Evolutionary conservation across 208 protist species (phyloP).

Genomic region (Leishmania tropica): DNA sequence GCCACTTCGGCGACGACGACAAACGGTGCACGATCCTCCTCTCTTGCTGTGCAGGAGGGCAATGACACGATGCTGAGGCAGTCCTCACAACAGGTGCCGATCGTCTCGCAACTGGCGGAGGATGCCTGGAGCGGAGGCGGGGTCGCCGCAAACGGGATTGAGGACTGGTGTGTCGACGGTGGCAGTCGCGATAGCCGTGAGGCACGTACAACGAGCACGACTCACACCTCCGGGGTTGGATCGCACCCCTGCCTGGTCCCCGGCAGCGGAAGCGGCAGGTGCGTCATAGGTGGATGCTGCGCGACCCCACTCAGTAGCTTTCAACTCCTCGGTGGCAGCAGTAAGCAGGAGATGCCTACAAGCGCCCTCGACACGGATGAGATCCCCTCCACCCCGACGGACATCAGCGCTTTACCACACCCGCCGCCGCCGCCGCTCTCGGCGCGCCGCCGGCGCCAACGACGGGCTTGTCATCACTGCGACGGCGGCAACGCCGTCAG

Average conservation of each 20-base stretch:
- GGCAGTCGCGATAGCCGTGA: conserved; percentile 2
- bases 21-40: neutral
- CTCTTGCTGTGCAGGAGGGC: neutral
- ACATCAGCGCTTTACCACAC: conserved; percentile 7
- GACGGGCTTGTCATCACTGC: neutral
- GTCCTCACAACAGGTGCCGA: neutral
- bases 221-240: neutral
- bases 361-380: conserved; percentile 13
- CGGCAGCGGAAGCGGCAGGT: neutral
- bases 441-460: neutral
- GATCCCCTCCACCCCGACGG: conserved; percentile 23
- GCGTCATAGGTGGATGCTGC: neutral
- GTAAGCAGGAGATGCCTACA: conserved; percentile 10
- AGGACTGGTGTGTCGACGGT: conserved; percentile 11
- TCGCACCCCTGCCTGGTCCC: neutral
- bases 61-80: neutral
- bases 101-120: neutral
- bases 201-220: neutral
- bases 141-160: neutral
- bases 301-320: conserved; percentile 18
- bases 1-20: neutral
- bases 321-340: conserved; percentile 10
- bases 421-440: neutral
- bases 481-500: neutral
- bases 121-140: neutral